Conservation (phyloP, 192 early-diverging fungal species). For the Lunasporangiospora selenospora region DNA sequence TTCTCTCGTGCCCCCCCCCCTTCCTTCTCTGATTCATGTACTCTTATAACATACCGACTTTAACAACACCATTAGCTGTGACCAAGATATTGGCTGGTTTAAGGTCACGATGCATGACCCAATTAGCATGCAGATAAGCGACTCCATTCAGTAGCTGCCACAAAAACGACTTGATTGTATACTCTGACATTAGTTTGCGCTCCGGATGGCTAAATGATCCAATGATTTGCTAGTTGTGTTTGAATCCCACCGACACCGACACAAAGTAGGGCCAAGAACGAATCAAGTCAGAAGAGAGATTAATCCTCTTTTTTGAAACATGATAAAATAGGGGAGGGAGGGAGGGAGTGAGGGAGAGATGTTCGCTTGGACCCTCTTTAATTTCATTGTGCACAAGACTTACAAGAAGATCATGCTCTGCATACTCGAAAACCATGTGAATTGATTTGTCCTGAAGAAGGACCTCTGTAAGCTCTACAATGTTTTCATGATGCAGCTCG, state of each 20-base stretch:
- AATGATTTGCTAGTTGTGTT: constrained; percentile 77
- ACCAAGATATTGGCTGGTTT: constrained; percentile 95
- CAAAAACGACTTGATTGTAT: constrained; percentile 86
- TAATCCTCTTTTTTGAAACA: constrained; percentile 5
- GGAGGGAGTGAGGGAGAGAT: constrained; percentile 1
- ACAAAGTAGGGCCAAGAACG: not conserved
- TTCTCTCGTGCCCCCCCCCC: too few species aligned
- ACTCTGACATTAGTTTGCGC: constrained; percentile 82
- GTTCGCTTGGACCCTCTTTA: too few species aligned
- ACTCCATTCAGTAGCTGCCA: constrained; percentile 92
- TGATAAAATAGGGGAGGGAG: constrained; percentile 1
- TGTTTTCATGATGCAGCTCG: constrained; percentile 90
- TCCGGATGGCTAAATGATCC: constrained; percentile 85
- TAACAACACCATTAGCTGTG: constrained; percentile 87
- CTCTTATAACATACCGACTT: constrained; percentile 75
- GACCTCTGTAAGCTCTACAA: constrained; percentile 88
- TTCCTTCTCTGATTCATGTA: too few species aligned
- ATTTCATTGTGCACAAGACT: constrained; percentile 5
- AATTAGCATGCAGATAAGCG: constrained; percentile 85
- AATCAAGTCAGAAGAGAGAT: constrained; percentile 16
- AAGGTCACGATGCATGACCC: constrained; percentile 90
- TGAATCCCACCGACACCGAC: not conserved
- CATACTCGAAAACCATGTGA: constrained; percentile 97
- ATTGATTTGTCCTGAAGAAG: constrained; percentile 92
- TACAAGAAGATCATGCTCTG: constrained; percentile 92